Percentiles rank a stretch among this genome's conserved stretches.
Conservation (phyloP, 2,329 filamentous ascomycete species). For the Cordyceps javanica region DNA sequence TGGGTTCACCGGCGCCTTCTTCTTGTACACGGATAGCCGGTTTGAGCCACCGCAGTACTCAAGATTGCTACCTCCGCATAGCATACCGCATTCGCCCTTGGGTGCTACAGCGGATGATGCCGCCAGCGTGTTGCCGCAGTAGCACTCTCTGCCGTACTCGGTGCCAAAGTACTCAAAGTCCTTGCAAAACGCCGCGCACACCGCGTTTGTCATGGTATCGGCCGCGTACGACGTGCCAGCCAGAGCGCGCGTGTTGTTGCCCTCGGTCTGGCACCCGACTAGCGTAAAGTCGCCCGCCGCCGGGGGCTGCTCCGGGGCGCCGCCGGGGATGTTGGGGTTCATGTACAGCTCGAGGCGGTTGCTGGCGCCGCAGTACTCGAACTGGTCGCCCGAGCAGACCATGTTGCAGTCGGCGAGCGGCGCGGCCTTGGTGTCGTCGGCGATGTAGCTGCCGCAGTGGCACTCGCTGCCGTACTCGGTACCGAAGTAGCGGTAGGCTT, state of each 20-base stretch:
- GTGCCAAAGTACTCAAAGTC: slow-evolving; percentile 29
- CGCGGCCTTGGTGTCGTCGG: slow-evolving; percentile 21
- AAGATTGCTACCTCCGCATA: slow-evolving; percentile 30
- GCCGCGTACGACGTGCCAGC: slow-evolving; percentile 18
- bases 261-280: slow-evolving; percentile 33
- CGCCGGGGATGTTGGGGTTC: slow-evolving; percentile 21
- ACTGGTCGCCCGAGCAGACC: slow-evolving; percentile 26
- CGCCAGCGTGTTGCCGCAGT: slow-evolving; percentile 28
- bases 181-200: slow-evolving; percentile 27
- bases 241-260: slow-evolving; percentile 28
- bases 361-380: slow-evolving; percentile 29
- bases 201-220: slow-evolving; percentile 27
- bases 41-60: slow-evolving; percentile 36
- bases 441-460: slow-evolving; percentile 31
- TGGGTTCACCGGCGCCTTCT: slow-evolving; percentile 16
- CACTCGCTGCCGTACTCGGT: slow-evolving; percentile 34
- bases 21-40: slow-evolving; percentile 31
- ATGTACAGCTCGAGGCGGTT: slow-evolving; percentile 30
- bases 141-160: slow-evolving; percentile 33
- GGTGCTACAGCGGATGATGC: slow-evolving; percentile 23
- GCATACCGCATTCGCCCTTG: slow-evolving; percentile 33
- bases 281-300: slow-evolving; percentile 27
- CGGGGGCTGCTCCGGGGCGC: slow-evolving; percentile 26
- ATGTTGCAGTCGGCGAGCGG: slow-evolving; percentile 28
- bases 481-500: slow-evolving; percentile 34